Evolutionary conservation across 768 basidiomycete species (phyloP).

Genomic region (Postia placenta): DNA sequence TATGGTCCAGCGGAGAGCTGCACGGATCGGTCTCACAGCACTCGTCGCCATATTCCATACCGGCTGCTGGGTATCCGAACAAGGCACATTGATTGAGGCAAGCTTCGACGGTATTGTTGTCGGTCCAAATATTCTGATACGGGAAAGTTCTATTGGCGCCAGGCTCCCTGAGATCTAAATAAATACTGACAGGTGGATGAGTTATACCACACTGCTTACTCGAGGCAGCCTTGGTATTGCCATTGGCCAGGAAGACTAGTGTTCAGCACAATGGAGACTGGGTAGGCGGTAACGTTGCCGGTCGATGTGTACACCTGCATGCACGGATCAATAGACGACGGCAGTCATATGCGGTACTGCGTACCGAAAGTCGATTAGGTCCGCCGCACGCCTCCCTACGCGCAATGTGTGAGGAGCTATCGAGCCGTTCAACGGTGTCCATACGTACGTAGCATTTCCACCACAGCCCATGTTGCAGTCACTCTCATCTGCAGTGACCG

Average conservation of each 20-base stretch:
- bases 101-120: slow-evolving; percentile 56
- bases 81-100: slow-evolving; percentile 66
- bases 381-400: slow-evolving; percentile 67
- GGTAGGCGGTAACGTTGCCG: slow-evolving; percentile 43
- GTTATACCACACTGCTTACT: slow-evolving; percentile 32
- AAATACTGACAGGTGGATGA: not conserved
- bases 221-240: slow-evolving; percentile 60
- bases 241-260: slow-evolving; percentile 58
- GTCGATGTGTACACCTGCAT: slow-evolving; percentile 46
- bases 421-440: no score
- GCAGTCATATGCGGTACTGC: slow-evolving; percentile 6
- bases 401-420: no score
- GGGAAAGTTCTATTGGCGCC: slow-evolving; percentile 38
- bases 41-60: slow-evolving; percentile 63
- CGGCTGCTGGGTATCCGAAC: slow-evolving; percentile 68
- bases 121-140: slow-evolving; percentile 49
- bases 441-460: slow-evolving; percentile 55
- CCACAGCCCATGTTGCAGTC: slow-evolving; percentile 72
- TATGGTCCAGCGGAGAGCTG: no score
- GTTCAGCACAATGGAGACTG: slow-evolving; percentile 52
- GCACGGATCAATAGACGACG: no score
- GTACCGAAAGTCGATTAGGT: slow-evolving; percentile 55
- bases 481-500: slow-evolving; percentile 38
- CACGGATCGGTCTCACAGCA: no score
- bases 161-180: slow-evolving; percentile 38